These are phyloP conservation scores for Aspergillus hiratsukae DNA, from an alignment of 2,329 filamentous ascomycete genomes.

Conservation along the genomic window DNA sequence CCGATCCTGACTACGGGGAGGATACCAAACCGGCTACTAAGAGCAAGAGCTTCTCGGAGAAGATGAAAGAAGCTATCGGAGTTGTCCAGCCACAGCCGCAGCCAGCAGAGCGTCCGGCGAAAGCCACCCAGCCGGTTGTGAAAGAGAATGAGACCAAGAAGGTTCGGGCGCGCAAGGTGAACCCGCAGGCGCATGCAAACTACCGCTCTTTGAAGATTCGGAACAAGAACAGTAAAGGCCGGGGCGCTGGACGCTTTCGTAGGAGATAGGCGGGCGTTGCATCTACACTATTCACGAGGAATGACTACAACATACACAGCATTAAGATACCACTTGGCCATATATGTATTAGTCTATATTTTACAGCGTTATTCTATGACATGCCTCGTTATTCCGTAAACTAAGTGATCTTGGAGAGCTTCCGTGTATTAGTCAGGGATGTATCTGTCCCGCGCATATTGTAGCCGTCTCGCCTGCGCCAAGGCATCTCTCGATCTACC, in stretches of 20 bases:
- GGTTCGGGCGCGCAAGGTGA: constrained; percentile 34
- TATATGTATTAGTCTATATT: constrained; percentile 7
- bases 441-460: constrained; percentile 30
- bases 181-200: constrained; percentile 46
- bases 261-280: constrained; percentile 22
- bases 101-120: constrained; percentile 11
- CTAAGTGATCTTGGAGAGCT: not conserved
- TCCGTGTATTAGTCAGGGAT: constrained; percentile 25
- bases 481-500: constrained; percentile 13
- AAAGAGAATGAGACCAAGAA: constrained; percentile 24
- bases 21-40: constrained; percentile 15
- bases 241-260: constrained; percentile 35
- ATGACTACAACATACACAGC: constrained; percentile 11
- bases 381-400: constrained; percentile 5
- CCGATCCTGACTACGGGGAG: constrained; percentile 27
- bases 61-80: constrained; percentile 34
- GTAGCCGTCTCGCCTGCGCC: constrained; percentile 21
- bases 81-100: constrained; percentile 16
- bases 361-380: constrained; percentile 1
- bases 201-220: constrained; percentile 46
- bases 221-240: constrained; percentile 33
- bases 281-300: constrained; percentile 10
- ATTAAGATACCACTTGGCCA: constrained; percentile 16
- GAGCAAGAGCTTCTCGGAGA: constrained; percentile 32
- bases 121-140: constrained; percentile 7